Evolutionary conservation across 495 filamentous ascomycete species (phyloP).

Genomic region (Platismatia glauca): DNA sequence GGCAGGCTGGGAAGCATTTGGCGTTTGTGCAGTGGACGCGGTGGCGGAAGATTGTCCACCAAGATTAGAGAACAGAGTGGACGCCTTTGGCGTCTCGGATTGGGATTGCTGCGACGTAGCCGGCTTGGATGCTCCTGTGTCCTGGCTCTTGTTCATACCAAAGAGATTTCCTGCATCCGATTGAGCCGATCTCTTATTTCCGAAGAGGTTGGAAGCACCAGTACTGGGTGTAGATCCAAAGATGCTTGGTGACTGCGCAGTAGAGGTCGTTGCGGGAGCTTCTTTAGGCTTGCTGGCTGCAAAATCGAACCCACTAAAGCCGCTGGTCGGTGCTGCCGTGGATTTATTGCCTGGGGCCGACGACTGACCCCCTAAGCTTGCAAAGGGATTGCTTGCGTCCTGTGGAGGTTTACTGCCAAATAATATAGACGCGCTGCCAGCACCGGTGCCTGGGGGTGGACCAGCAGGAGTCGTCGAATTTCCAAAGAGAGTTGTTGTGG

Average conservation of each 20-base stretch:
- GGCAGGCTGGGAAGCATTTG: slow-evolving; percentile 21
- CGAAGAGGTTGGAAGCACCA: slow-evolving; percentile 17
- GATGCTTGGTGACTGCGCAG: slow-evolving; percentile 6
- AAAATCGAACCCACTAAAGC: slow-evolving; percentile 13
- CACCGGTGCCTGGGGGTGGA: slow-evolving; percentile 26
- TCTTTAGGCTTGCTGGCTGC: slow-evolving; percentile 3
- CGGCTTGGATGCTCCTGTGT: neutral
- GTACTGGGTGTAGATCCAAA: slow-evolving; percentile 15
- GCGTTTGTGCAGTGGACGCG: slow-evolving; percentile 33
- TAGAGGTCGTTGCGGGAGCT: slow-evolving; percentile 2
- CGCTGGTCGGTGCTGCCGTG: slow-evolving; percentile 16
- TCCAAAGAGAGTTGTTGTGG: slow-evolving; percentile 13
- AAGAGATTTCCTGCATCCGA: slow-evolving; percentile 15
- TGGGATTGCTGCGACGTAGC: slow-evolving; percentile 8
- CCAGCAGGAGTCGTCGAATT: slow-evolving; percentile 36
- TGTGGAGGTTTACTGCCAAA: slow-evolving; percentile 14
- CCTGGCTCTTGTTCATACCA: slow-evolving; percentile 18
- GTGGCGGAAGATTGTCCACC: slow-evolving; percentile 32
- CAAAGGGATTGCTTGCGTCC: slow-evolving; percentile 11
- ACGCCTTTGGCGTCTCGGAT: slow-evolving; percentile 6
- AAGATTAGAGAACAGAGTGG: slow-evolving; percentile 28
- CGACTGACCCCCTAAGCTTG: neutral
- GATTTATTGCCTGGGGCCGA: neutral
- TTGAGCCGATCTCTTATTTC: slow-evolving; percentile 20
- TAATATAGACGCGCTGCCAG: slow-evolving; percentile 9